Percentiles rank a stretch among this genome's conserved stretches.
phyloP scores from a whole-genome alignment of 306 rosid genomes.

The Vigna angularis region DNA sequence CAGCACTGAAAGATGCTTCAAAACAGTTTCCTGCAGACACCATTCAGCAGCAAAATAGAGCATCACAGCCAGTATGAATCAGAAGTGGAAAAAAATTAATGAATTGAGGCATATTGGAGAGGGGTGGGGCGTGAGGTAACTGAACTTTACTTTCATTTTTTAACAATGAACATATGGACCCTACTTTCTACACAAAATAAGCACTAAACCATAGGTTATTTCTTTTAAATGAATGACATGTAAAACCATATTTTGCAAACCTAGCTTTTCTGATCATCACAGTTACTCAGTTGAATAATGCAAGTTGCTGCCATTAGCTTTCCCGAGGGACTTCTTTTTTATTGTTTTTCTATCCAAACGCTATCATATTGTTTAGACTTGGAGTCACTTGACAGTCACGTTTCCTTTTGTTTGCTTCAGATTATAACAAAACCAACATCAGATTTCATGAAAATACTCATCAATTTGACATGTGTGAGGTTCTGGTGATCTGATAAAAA shows the following conservation, averaged over 20 bases:
- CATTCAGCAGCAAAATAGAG: slow-evolving; percentile 60
- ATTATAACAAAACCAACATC: slow-evolving; percentile 20
- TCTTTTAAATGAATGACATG: slow-evolving; percentile 40
- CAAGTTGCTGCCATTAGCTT: slow-evolving; percentile 29
- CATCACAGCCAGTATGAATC: slow-evolving; percentile 53
- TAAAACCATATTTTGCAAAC: slow-evolving; percentile 38
- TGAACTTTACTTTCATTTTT: slow-evolving; percentile 40
- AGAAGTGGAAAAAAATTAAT: slow-evolving; percentile 12
- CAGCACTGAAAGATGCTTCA: slow-evolving; percentile 77
- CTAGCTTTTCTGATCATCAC: slow-evolving; percentile 25
- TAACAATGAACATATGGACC: slow-evolving; percentile 30
- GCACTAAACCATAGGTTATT: slow-evolving; percentile 31
- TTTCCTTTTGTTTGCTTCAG: slow-evolving; percentile 25
- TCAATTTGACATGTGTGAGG: not conserved
- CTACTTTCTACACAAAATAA: slow-evolving; percentile 33
- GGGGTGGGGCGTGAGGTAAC: not conserved
- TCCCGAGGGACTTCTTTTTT: not conserved
- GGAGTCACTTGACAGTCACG: slow-evolving; percentile 28
- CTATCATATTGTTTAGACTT: not conserved
- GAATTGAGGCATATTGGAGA: slow-evolving; percentile 2
- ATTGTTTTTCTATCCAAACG: not conserved
- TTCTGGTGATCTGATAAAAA: not conserved
- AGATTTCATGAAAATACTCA: not conserved
- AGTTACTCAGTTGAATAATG: slow-evolving; percentile 44
- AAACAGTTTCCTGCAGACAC: slow-evolving; percentile 63